Base-by-base conservation (phyloP, 352 stramenopile species). In the Globisporangium spinosum region DNA sequence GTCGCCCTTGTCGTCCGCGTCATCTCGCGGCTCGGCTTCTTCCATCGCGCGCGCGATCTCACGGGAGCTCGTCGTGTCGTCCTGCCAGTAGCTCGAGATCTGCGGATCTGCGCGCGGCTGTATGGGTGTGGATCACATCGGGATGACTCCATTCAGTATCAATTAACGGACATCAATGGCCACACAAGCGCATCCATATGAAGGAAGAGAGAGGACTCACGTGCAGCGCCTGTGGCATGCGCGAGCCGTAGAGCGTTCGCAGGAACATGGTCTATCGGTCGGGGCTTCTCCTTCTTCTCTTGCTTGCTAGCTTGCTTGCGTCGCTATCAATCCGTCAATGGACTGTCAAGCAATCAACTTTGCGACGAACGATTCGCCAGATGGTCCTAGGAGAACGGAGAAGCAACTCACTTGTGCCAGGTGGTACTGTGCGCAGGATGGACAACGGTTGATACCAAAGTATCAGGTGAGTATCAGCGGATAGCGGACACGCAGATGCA, bases 181-280 rank as follows among this genome's bases (percentile, higher is more conserved):
- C 5, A n/a, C 40, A 10, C 40, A 49, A 49, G 45, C 2, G 29
- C 23, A 40, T 53, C 38, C 27, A 58, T 12, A 68, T 47, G 9
- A 23, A 27, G n/a, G 54, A 64, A 45, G 10, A 22, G 10, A 45
- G 10, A 22, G 6, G 12, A 77, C 86, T 57, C 72, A 94, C 87
- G 69, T 93, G 76, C 35, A 89, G 85, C 56, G 84, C 40, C 67
- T 92, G 87, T 3, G 84, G 87, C 84, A 93, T 91, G 58, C 87
- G 87, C 56, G 83, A 89, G 45, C 82, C 84, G 57, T 90, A 93
- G 12, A 94, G 77, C 35, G 79, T 78, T 23, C 86, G 84, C n/a
- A 94, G 80, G 53, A 94, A 91, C 86, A 94, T 94, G 62, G 34
- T 60, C 8, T 15, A 23, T 20, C 2, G 47, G 27, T 51, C 12